These are phyloP conservation scores for Xylaria sp. DNA, from an alignment of 2,329 filamentous ascomycete genomes.

Conservation along the genomic window DNA sequence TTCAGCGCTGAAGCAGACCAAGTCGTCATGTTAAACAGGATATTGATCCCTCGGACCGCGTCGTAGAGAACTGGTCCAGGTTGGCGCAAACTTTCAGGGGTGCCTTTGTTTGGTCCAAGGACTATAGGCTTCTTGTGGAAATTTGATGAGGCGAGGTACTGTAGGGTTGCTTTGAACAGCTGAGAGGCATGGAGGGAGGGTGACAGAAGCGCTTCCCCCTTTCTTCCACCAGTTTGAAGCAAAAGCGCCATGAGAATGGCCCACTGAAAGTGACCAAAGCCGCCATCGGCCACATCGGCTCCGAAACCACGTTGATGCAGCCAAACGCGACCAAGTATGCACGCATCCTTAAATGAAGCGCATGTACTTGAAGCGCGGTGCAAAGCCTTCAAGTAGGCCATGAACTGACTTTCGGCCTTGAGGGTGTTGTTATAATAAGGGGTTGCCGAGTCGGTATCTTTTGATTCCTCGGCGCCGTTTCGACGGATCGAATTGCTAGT, in stretches of 20 bases:
- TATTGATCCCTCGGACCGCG: conserved; percentile 65
- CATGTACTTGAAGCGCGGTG: conserved; percentile 65
- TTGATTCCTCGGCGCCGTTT: conserved; percentile 41
- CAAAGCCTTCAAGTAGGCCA: conserved; percentile 70
- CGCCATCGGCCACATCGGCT: conserved; percentile 64
- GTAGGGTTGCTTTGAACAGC: conserved; percentile 89
- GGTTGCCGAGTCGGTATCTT: conserved; percentile 49
- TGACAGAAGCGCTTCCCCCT: conserved; percentile 67
- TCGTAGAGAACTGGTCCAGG: conserved; percentile 71
- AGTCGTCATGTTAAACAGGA: conserved; percentile 83
- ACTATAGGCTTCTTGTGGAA: conserved; percentile 61
- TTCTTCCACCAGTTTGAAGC: conserved; percentile 68
- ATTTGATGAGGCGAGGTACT: conserved; percentile 73
- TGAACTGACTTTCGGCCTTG: conserved; percentile 68
- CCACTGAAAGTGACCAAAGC: conserved; percentile 94
- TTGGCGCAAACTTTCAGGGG: conserved; percentile 39
- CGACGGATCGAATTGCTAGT: conserved; percentile 64
- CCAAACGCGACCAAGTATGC: conserved; percentile 82
- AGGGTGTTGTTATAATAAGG: conserved; percentile 87
- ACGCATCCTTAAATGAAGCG: conserved; percentile 72
- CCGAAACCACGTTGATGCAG: conserved; percentile 79
- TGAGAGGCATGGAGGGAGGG: conserved; percentile 83
- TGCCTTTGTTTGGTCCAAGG: conserved; percentile 42
- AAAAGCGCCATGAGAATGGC: conserved; percentile 72
- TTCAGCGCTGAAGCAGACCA: conserved; percentile 75